These are phyloP conservation scores for Amanita thiersii DNA, from an alignment of 768 basidiomycete genomes.

Conservation along the genomic window DNA sequence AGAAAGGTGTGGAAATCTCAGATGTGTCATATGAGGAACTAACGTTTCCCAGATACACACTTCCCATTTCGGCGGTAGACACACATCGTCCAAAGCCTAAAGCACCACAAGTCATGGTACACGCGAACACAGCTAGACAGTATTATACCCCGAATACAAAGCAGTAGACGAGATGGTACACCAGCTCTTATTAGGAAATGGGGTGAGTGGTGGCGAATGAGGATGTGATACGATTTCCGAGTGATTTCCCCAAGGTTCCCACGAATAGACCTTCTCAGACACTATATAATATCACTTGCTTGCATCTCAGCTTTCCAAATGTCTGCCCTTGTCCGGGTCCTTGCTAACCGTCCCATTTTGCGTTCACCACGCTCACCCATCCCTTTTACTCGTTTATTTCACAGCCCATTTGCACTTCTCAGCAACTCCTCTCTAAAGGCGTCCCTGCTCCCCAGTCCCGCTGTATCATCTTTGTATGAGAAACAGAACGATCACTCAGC, in stretches of 20 bases:
- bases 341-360: slow-evolving; percentile 3
- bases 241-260: slow-evolving; percentile 23
- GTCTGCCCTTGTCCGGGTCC: background rate
- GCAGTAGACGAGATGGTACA: slow-evolving; percentile 1
- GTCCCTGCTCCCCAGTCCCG: slow-evolving; percentile 22
- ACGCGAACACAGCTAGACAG: slow-evolving; percentile 29
- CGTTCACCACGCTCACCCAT: slow-evolving; percentile 8
- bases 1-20: slow-evolving; percentile 59
- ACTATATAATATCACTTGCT: background rate
- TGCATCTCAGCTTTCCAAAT: background rate
- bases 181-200: slow-evolving; percentile 11
- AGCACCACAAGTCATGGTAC: slow-evolving; percentile 23
- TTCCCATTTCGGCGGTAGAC: slow-evolving; percentile 91
- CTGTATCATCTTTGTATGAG: slow-evolving; percentile 39
- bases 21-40: background rate
- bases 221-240: background rate
- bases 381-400: slow-evolving; percentile 52
- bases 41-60: slow-evolving; percentile 50
- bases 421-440: slow-evolving; percentile 28
- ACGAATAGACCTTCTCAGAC: slow-evolving; percentile 6
- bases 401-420: slow-evolving; percentile 55
- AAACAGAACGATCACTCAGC: slow-evolving; percentile 48
- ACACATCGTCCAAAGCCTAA: slow-evolving; percentile 74
- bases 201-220: background rate
- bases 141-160: slow-evolving; percentile 28